phyloP scores from a whole-genome alignment of 1,139 yeast species.

The Kodamaea plutei region DNA sequence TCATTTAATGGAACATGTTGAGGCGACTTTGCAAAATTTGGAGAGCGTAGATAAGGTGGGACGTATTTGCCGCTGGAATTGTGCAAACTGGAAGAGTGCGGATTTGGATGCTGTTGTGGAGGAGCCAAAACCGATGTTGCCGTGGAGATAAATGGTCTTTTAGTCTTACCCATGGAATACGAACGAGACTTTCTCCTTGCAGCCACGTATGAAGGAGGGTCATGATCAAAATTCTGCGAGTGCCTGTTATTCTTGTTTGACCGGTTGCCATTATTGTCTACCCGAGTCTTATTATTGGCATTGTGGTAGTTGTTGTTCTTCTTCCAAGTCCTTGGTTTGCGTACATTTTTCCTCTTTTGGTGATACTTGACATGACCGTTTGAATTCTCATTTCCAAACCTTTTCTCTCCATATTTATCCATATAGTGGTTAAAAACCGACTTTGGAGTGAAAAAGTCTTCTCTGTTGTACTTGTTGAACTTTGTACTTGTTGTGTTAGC shows the following conservation, averaged over 20 bases:
- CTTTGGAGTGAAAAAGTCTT: slow-evolving; percentile 75
- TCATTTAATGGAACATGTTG: slow-evolving; percentile 35
- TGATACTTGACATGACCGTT: slow-evolving; percentile 10
- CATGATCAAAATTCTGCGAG: neutral
- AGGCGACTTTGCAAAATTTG: slow-evolving; percentile 32
- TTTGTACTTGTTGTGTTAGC: slow-evolving; percentile 9
- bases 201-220: neutral
- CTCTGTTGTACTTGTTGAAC: slow-evolving; percentile 47
- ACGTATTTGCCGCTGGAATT: slow-evolving; percentile 33
- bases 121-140: slow-evolving; percentile 1
- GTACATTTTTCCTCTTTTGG: slow-evolving; percentile 29
- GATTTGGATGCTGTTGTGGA: too few species aligned
- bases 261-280: neutral
- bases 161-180: slow-evolving; percentile 27
- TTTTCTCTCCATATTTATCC: slow-evolving; percentile 58
- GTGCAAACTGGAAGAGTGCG: neutral
- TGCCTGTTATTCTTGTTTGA: neutral
- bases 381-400: slow-evolving; percentile 14
- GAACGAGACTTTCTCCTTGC: slow-evolving; percentile 23
- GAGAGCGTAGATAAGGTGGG: slow-evolving; percentile 45
- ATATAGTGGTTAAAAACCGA: slow-evolving; percentile 67
- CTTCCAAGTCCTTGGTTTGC: slow-evolving; percentile 30
- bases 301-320: slow-evolving; percentile 11
- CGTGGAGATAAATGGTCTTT: slow-evolving; percentile 11
- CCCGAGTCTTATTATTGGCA: too few species aligned